Base-by-base conservation (phyloP, 1,284 basidiomycete species). In the Melampsora americana region DNA sequence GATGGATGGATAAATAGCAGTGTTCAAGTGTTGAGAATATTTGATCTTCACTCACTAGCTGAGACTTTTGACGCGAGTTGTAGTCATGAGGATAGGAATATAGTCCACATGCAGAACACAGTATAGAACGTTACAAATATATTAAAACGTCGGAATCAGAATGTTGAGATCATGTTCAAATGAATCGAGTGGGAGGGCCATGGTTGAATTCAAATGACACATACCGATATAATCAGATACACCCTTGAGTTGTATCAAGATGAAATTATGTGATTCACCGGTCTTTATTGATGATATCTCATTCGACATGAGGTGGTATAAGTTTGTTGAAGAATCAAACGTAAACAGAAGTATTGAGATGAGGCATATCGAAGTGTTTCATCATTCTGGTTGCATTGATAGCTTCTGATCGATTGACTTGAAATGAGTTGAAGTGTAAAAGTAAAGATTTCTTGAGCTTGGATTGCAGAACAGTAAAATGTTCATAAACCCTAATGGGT, bases 201-300 rank as follows among this genome's bases (percentile, higher is more conserved):
- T 80, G 5, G 79, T 83, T 28, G 91, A 91, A 82, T 95, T 90
- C 79, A 97, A 85, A 83, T n/a, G n/a, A n/a, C n/a, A 95, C 95
- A 0, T 91, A 91, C 84, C 91, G 95, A 81, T 94, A 92, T 78
- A 95, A 86, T 18, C 87, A 86, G 28, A 88, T 87, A 66, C 91
- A 86, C 79, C 91, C 89, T 2, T 79, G 79, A n/a, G 91, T 87
- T 20, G 91, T 92, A 35, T 87, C 86, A 0, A 12, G 50, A 12
- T 83, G 81, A 0, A 89, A 89, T 14, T 85, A 69, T 87, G 83
- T 1, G 85, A 86, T 3, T 90, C 86, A 0, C 92, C 92, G 12
- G 85, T 84, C 71, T 77, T 67, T n/a, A 94, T 85, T 64, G 95
- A 89, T 2, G 90, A 86, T 56, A 85, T n/a, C n/a, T n/a, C n/a